Base-by-base conservation (phyloP, 1,139 yeast species). In the Zhuliangozyma blackwelliae region DNA sequence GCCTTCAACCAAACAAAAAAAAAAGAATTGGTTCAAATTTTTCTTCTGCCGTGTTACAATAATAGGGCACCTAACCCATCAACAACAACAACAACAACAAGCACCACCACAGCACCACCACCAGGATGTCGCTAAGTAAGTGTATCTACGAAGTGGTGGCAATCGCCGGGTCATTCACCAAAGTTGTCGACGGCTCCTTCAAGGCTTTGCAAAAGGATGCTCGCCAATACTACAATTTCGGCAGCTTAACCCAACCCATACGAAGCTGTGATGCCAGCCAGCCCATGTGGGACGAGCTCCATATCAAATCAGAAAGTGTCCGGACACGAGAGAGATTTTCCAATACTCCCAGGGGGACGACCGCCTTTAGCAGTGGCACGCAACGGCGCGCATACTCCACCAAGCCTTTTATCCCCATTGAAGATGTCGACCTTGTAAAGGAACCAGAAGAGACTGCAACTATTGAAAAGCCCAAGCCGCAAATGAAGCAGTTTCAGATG, bases 401-500 rank as follows among this genome's bases (percentile, higher is more conserved):
- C 9, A 46, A 45, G 34, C 38, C 48, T 11, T 39, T 34, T 25
- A 19, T 31, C 8, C 36, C 43, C 7, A 47, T 40, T 12, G 38
- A 39, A 20, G 42, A 39, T 21, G 35, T 34, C 13, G 34, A 30
- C 23, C 22, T 31, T 29, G 39, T 37, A 27, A 33, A 31, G 16
- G 28, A 26, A 37, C 36, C 28, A 32, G 31, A 37, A 34, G 25
- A 27, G 26, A 36, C 41, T 8, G 23, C 34, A 3, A 32, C 23
- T 11, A 22, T 23, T 10, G 55, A 62, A 8, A 25, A 25, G 27
- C 62, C 55, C n/a, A 57, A 59, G 40, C 63, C 66, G n/a, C 38
- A 40, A n/a, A 19, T 40, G 21, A 38, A 32, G 37, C 63, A 60
- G 22, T 63, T 66, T 45, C 69, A 72, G 36, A 63, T 84, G 72